Evolutionary conservation across 306 rosid species (phyloP).

Genomic region (apple (Malus domestica)): ASM211411v1 NC_041789.1:27417001-27417500

Average conservation of each 20-base stretch:
- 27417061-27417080: no score
- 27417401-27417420: slow-evolving; percentile 27
- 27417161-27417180: no score
- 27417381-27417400: slow-evolving; percentile 27
- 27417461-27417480: slow-evolving; percentile 17
- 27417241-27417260: background rate
- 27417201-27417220: no score
- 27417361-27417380: slow-evolving; percentile 24
- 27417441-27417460: slow-evolving; percentile 21
- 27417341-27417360: slow-evolving; percentile 18
- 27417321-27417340: background rate
- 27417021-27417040: rapidly evolving
- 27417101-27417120: no score
- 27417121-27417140: no score
- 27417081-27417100: no score
- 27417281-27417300: background rate
- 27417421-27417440: background rate
- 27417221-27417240: background rate
- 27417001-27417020: no score
- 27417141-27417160: no score
- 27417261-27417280: background rate
- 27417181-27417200: no score
- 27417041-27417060: rapidly evolving
- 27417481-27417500: slow-evolving; percentile 30
- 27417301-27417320: background rate